Evolutionary conservation across 1,284 basidiomycete genomes (phyloP).

Genomic region (Cutaneotrichosporon arboriforme): DNA sequence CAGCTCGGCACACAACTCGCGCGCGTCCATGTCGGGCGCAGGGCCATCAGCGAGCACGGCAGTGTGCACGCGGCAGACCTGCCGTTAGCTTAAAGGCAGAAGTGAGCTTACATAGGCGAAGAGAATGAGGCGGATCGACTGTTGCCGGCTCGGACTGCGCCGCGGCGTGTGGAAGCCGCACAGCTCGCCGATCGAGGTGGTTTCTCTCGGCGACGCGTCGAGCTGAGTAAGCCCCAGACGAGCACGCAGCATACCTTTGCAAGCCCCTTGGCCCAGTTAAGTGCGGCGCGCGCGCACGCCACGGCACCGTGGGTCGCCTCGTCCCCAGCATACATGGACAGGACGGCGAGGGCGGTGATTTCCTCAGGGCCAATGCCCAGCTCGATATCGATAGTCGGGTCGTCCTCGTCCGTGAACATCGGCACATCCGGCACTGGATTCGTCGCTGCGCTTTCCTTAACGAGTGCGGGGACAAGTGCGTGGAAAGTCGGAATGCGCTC

Average conservation of each 20-base stretch:
- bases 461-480: not conserved
- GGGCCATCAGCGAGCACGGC: not conserved
- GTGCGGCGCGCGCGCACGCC: not conserved
- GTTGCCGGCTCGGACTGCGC: not conserved
- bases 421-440: not conserved
- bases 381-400: conserved; percentile 3
- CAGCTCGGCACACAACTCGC: not conserved
- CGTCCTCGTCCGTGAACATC: not conserved
- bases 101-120: not conserved
- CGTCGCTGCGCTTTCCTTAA: not conserved
- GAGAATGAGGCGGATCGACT: not conserved
- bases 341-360: not conserved
- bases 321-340: not conserved
- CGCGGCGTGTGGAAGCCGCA: not conserved
- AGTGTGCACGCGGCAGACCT: not conserved
- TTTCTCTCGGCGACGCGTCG: not conserved
- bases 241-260: not conserved
- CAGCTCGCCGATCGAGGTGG: not conserved
- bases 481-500: not conserved
- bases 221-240: not conserved
- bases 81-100: not conserved
- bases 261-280: not conserved
- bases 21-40: not conserved
- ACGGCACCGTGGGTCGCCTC: not conserved
- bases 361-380: not conserved